A percentile compares a stretch with the other conserved stretches of the same genome.
Evolutionary conservation across 768 basidiomycete species (phyloP).

Genomic region (Paxillus rubicundulus): DNA sequence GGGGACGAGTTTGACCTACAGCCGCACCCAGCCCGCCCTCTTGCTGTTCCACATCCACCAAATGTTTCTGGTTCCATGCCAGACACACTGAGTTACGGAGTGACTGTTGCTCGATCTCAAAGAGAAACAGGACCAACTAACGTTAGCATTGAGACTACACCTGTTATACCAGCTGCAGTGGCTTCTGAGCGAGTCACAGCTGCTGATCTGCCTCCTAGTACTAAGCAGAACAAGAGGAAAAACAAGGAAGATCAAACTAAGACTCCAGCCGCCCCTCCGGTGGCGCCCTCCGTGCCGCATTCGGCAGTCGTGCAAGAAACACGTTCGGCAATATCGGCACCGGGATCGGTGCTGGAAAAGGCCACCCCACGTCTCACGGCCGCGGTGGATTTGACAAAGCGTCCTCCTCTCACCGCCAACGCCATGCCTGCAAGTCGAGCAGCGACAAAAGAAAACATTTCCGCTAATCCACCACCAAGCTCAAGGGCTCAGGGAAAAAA

Average conservation of each 20-base stretch:
- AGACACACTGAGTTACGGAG: conserved; percentile 38
- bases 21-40: conserved; percentile 21
- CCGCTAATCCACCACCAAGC: conserved; percentile 53
- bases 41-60: conserved; percentile 13
- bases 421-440: conserved; percentile 44
- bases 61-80: conserved; percentile 15
- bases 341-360: conserved; percentile 34
- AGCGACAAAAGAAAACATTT: conserved; percentile 37
- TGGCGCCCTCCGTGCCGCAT: conserved; percentile 27
- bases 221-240: conserved; percentile 40
- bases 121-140: conserved; percentile 8
- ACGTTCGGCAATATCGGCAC: conserved; percentile 29
- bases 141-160: conserved; percentile 29
- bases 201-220: conserved; percentile 3
- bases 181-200: conserved; percentile 18
- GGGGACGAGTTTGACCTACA: conserved; percentile 31
- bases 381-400: conserved; percentile 37
- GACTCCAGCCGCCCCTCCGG: conserved; percentile 22
- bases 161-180: conserved; percentile 12
- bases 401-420: conserved; percentile 38
- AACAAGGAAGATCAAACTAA: conserved; percentile 39
- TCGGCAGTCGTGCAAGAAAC: conserved; percentile 21
- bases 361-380: conserved; percentile 31
- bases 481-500: conserved; percentile 90
- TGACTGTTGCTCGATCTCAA: conserved; percentile 20